Conservation (phyloP, 2,329 filamentous ascomycete genomes). For the Fusarium haematococcum region DNA sequence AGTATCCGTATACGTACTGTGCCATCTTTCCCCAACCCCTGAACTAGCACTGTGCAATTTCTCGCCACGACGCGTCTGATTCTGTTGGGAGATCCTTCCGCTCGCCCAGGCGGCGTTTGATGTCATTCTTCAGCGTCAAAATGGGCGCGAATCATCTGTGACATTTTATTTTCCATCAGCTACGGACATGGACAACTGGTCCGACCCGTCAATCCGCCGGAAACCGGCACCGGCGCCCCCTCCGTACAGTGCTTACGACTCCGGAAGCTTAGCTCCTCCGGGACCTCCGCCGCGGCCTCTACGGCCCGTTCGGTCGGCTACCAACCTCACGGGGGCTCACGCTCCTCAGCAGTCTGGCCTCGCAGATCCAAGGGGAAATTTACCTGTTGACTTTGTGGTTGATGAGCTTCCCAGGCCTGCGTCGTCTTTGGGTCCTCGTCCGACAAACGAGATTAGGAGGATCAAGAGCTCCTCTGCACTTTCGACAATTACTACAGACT, state of each 20-base stretch:
- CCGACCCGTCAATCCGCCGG: constrained; percentile 21
- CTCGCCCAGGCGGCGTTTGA: not conserved
- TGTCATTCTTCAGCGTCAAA: not conserved
- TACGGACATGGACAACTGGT: constrained; percentile 21
- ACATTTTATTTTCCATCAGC: constrained; percentile 1
- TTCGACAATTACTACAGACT: constrained; percentile 21
- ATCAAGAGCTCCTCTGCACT: constrained; percentile 50
- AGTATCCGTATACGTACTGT: constrained; percentile 25
- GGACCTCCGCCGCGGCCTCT: constrained; percentile 33
- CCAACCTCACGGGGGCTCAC: constrained; percentile 41
- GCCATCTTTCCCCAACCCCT: constrained; percentile 17
- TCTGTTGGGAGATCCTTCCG: not conserved
- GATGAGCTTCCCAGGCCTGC: constrained; percentile 36
- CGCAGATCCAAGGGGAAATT: constrained; percentile 25
- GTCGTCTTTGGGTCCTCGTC: constrained; percentile 17
- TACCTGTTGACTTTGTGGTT: constrained; percentile 42
- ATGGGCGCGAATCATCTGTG: not conserved
- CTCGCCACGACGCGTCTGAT: constrained; percentile 27
- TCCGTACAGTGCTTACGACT: constrained; percentile 27
- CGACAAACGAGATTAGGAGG: constrained; percentile 43
- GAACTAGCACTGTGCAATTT: constrained; percentile 38
- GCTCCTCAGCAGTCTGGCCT: constrained; percentile 38
- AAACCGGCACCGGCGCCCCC: constrained; percentile 32
- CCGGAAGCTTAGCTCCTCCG: constrained; percentile 32
- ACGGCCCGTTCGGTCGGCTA: constrained; percentile 41